Conservation (phyloP, 805 yeast genomes). For the Clavispora santaluciae region DNA sequence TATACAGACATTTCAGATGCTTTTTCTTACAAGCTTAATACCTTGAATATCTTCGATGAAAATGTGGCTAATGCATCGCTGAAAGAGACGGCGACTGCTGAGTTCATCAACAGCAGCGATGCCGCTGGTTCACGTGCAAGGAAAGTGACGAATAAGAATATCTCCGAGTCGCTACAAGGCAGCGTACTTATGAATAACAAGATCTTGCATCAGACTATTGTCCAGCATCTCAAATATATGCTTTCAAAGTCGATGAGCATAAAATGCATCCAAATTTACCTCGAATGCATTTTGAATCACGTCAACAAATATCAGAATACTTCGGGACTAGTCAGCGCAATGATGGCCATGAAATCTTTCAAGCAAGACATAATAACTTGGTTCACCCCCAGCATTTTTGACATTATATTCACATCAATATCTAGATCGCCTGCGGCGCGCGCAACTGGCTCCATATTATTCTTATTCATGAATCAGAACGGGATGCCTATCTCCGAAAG, state of each 20-base stretch:
- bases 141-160: slow-evolving; percentile 22
- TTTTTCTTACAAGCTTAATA: slow-evolving; percentile 26
- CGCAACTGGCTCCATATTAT: slow-evolving; percentile 21
- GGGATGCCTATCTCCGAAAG: slow-evolving; percentile 8
- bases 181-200: slow-evolving; percentile 28
- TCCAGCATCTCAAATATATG: slow-evolving; percentile 21
- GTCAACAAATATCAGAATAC: slow-evolving; percentile 30
- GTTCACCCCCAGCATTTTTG: slow-evolving; percentile 28
- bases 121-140: slow-evolving; percentile 1
- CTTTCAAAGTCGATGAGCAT: background rate
- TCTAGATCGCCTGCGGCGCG: slow-evolving; percentile 25
- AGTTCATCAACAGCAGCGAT: background rate
- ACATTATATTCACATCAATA: slow-evolving; percentile 24
- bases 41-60: slow-evolving; percentile 21
- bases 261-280: slow-evolving; percentile 19
- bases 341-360: slow-evolving; percentile 16
- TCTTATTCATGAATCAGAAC: slow-evolving; percentile 15
- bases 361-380: slow-evolving; percentile 11
- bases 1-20: slow-evolving; percentile 28
- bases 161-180: slow-evolving; percentile 25
- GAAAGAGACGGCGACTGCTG: slow-evolving; percentile 4
- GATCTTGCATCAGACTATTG: slow-evolving; percentile 20
- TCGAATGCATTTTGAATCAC: slow-evolving; percentile 36
- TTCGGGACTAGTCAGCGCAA: slow-evolving; percentile 22
- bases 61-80: slow-evolving; percentile 15